Base-by-base conservation (phyloP, 1,284 basidiomycete genomes). In the Irpex sp. region DNA sequence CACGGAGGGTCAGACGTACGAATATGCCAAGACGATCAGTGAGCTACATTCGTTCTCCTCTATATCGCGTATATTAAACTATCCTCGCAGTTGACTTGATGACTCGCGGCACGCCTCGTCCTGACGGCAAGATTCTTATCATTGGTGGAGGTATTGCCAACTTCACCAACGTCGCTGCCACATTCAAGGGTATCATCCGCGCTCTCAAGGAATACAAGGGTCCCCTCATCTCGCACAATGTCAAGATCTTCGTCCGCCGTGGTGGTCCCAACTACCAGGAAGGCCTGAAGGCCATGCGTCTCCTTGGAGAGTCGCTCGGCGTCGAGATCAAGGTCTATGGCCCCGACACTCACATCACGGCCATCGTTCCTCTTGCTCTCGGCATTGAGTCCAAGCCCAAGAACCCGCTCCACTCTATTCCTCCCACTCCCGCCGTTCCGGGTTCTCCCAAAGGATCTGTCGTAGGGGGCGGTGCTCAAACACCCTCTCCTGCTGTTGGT, bases 261-360 rank as follows among this genome's bases (percentile, higher is more conserved):
- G 97, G 96, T 77, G 97, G 97, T 26, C 97, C 97, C 69, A 99
- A 99, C 87, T 99, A 98, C 85, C 97, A 99, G 82, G 97, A 98
- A 77, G 97, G 96, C 79, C 88, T 98, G 76, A 97, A 98, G 82
- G 96, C 97, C 60, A 98, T 99, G 95, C 92, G 95, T 68, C 87
- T 98, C 21, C 92, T 98, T 71, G 97, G 97, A 67, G 97, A 99
- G 85, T 93, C 92, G 63, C 90, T 99, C 68, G 97, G 97, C 66
- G 95, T 99, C 66, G 94, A 94, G 64, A 99, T 99, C 81, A 91
- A 93, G 69, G 94, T 98, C 68, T 98, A 94, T 77, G 96, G 97
- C 68, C 97, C 97, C 68, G 97, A 98, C 76, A 97, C 96, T 17
- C 95, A 98, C 82, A 98, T 99, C 78, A 99, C 97, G 63, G 94